Conservation (phyloP, 169 alveolate species). For the Perkinsus chesapeaki region DNA sequence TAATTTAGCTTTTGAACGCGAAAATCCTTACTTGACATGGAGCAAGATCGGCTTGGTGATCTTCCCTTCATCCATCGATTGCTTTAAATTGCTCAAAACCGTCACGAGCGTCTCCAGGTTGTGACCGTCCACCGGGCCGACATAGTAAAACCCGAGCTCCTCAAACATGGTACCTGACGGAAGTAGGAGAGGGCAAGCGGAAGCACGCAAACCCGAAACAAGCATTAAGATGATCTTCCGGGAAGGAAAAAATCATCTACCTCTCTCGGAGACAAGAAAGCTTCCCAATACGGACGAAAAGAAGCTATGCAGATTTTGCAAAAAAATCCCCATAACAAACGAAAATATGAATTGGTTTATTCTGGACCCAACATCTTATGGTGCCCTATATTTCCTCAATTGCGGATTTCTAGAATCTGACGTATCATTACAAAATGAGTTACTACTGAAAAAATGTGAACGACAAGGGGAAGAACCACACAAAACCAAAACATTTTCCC, state of each 20-base stretch:
- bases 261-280: neutral
- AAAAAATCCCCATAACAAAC: too few species aligned
- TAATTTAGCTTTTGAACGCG: neutral
- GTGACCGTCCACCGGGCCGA: conserved; percentile 69
- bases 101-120: conserved; percentile 40
- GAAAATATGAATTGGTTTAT: too few species aligned
- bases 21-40: conserved; percentile 46
- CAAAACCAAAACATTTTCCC: too few species aligned
- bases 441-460: neutral
- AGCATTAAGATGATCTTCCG: too few species aligned
- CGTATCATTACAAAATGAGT: too few species aligned
- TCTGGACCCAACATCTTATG: too few species aligned
- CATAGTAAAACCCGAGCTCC: conserved; percentile 35
- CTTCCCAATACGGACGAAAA: neutral
- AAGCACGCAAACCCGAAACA: too few species aligned
- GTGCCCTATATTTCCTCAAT: too few species aligned
- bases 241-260: too few species aligned
- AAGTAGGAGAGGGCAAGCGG: neutral
- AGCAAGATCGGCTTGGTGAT: conserved; percentile 45
- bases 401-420: too few species aligned
- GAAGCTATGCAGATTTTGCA: too few species aligned
- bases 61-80: neutral
- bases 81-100: conserved; percentile 29
- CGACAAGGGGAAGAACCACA: too few species aligned
- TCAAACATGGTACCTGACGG: conserved; percentile 28